phyloP scores from a whole-genome alignment of 768 basidiomycete genomes.

The Hebeloma cylindrosporum region DNA sequence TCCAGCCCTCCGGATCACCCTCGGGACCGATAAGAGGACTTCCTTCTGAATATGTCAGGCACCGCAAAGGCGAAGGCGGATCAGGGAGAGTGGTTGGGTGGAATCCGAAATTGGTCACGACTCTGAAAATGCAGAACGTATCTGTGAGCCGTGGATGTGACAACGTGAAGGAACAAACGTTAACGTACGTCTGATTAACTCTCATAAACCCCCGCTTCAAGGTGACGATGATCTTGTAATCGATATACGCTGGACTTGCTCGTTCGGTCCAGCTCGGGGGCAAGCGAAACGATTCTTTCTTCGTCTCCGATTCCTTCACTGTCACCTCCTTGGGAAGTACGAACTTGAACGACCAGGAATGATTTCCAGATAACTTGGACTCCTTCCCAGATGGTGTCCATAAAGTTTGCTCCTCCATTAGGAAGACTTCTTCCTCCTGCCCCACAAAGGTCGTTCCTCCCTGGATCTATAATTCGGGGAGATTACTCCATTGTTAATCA shows the following conservation, averaged over 20 bases:
- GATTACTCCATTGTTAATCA: slow-evolving; percentile 3
- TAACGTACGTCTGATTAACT: slow-evolving; percentile 48
- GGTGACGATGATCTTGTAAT: slow-evolving; percentile 53
- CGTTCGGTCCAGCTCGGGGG: slow-evolving; percentile 58
- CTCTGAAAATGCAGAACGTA: slow-evolving; percentile 16
- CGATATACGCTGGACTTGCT: slow-evolving; percentile 54
- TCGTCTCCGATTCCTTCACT: slow-evolving; percentile 34
- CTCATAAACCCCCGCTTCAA: slow-evolving; percentile 48
- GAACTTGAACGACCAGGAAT: slow-evolving; percentile 50
- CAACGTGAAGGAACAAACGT: not conserved
- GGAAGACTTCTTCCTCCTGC: slow-evolving; percentile 52
- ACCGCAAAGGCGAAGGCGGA: slow-evolving; percentile 35
- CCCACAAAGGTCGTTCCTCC: slow-evolving; percentile 53
- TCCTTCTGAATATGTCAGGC: slow-evolving; percentile 34
- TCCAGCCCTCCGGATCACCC: slow-evolving; percentile 40
- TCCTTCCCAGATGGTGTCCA: slow-evolving; percentile 36
- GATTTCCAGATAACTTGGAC: slow-evolving; percentile 43
- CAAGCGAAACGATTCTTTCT: slow-evolving; percentile 37
- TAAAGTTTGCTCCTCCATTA: slow-evolving; percentile 41
- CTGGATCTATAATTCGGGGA: slow-evolving; percentile 33
- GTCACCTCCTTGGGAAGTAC: slow-evolving; percentile 43
- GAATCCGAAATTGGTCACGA: slow-evolving; percentile 32
- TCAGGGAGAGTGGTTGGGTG: slow-evolving; percentile 33
- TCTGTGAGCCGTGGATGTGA: not conserved
- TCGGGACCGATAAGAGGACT: slow-evolving; percentile 33